Percentiles rank a stretch among this genome's conserved stretches.
Conservation (phyloP, 1,139 yeast species). For the Blastobotrys buckinghamii region DNA sequence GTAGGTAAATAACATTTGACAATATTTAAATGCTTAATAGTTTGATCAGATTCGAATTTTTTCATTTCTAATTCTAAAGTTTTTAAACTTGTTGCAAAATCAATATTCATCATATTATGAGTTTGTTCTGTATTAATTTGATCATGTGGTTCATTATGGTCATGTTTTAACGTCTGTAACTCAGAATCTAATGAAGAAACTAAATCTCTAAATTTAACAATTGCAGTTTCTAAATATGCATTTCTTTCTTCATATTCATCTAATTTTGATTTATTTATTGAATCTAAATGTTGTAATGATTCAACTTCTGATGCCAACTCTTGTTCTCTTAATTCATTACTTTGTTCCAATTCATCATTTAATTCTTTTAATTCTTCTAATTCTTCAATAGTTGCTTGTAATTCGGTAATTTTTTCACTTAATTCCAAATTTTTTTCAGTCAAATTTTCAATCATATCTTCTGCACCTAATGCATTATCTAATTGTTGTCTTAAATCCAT, state of each 20-base stretch:
- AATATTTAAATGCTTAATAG: slow-evolving; percentile 29
- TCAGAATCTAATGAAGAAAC: slow-evolving; percentile 30
- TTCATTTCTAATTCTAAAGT: slow-evolving; percentile 29
- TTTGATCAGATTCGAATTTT: slow-evolving; percentile 26
- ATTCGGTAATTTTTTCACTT: slow-evolving; percentile 35
- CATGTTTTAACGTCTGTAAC: slow-evolving; percentile 22
- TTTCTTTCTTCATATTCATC: slow-evolving; percentile 35
- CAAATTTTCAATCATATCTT: slow-evolving; percentile 47
- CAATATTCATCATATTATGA: neutral
- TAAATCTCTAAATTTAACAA: slow-evolving; percentile 30
- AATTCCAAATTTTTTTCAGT: slow-evolving; percentile 50
- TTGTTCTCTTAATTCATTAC: slow-evolving; percentile 49
- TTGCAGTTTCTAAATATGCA: slow-evolving; percentile 31
- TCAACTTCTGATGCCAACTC: slow-evolving; percentile 47
- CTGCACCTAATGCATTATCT: slow-evolving; percentile 35
- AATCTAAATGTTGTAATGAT: slow-evolving; percentile 31
- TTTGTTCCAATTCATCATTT: slow-evolving; percentile 58
- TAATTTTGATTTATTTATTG: slow-evolving; percentile 30
- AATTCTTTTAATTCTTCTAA: slow-evolving; percentile 54
- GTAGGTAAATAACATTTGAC: slow-evolving; percentile 24
- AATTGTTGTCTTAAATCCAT: slow-evolving; percentile 40
- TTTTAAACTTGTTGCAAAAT: slow-evolving; percentile 23
- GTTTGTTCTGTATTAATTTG: neutral
- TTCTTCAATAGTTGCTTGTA: slow-evolving; percentile 46
- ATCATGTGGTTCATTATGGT: neutral